Conservation (phyloP, 495 filamentous ascomycete species). For the Clohesyomyces aquaticus region DNA sequence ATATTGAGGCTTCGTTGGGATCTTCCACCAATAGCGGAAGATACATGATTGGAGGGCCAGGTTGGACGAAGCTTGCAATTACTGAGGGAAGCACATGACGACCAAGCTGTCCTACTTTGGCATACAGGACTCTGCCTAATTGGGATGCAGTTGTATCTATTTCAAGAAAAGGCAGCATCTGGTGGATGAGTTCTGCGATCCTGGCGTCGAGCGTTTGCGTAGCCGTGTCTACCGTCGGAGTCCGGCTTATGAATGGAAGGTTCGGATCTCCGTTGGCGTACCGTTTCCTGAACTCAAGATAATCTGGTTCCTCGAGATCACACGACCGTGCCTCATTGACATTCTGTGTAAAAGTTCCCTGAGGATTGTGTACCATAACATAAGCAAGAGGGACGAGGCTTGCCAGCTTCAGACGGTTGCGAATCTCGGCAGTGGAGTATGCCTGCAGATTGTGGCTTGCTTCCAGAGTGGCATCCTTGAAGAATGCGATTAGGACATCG, state of each 20-base stretch:
- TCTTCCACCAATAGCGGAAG: constrained; percentile 38
- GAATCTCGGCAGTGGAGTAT: constrained; percentile 19
- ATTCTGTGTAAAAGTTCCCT: constrained; percentile 10
- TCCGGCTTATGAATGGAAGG: not conserved
- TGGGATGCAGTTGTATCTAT: too few relatives aligned
- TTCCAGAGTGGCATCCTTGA: constrained; percentile 21
- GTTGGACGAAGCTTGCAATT: not conserved
- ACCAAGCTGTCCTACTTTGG: constrained; percentile 31
- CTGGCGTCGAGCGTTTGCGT: constrained; percentile 29
- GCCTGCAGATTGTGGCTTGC: constrained; percentile 6
- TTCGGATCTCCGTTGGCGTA: constrained; percentile 5
- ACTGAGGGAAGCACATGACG: constrained; percentile 15
- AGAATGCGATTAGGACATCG: constrained; percentile 26
- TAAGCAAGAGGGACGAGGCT: constrained; percentile 32
- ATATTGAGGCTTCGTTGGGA: constrained; percentile 20
- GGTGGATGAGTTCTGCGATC: constrained; percentile 32
- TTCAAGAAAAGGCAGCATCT: constrained; percentile 6
- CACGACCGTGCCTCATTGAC: constrained; percentile 12
- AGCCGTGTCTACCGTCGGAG: not conserved
- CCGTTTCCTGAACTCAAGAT: constrained; percentile 16
- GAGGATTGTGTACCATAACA: constrained; percentile 1
- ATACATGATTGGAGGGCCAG: constrained; percentile 10
- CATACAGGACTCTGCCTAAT: too few relatives aligned
- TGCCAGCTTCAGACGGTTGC: constrained; percentile 18
- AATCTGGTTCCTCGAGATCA: not conserved